phyloP scores from a whole-genome alignment of 1,284 basidiomycete species.

The Fomitopsis betulina region DNA sequence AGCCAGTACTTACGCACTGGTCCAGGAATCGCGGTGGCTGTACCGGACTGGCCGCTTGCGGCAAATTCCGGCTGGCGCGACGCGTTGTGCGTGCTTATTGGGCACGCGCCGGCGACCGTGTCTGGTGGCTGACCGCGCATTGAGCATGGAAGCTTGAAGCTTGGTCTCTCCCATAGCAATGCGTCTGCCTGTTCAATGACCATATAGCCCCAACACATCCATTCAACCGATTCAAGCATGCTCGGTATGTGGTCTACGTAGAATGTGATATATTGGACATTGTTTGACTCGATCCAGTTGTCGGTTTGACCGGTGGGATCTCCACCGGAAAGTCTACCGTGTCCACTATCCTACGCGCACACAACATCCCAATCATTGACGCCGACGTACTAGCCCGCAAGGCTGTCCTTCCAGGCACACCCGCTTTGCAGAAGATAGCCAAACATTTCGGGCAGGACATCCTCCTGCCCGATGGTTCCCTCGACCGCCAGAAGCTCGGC shows the following conservation, averaged over 20 bases:
- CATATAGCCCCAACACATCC: no score
- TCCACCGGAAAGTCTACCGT: constrained; percentile 96
- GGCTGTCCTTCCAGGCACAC: constrained; percentile 85
- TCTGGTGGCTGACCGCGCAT: no score
- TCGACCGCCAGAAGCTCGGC: constrained; percentile 86
- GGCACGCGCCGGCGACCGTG: no score
- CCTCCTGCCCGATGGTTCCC: constrained; percentile 62
- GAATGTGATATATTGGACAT: background rate
- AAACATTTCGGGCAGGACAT: constrained; percentile 69
- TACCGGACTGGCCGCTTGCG: no score
- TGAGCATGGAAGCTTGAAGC: no score
- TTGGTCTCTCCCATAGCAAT: no score
- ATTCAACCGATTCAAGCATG: background rate
- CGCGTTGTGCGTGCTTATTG: no score
- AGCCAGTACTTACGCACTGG: no score
- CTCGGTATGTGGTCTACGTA: constrained; percentile 2
- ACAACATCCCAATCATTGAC: constrained; percentile 81
- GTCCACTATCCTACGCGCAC: constrained; percentile 64
- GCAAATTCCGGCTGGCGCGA: no score
- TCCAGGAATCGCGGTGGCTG: no score
- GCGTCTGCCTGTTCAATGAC: no score
- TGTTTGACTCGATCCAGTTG: constrained; percentile 51
- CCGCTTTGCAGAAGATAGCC: constrained; percentile 66
- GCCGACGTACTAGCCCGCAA: constrained; percentile 88
- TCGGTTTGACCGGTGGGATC: constrained; percentile 95